Conservation (phyloP, 1,284 basidiomycete species). For the Tilletia walkeri region DNA sequence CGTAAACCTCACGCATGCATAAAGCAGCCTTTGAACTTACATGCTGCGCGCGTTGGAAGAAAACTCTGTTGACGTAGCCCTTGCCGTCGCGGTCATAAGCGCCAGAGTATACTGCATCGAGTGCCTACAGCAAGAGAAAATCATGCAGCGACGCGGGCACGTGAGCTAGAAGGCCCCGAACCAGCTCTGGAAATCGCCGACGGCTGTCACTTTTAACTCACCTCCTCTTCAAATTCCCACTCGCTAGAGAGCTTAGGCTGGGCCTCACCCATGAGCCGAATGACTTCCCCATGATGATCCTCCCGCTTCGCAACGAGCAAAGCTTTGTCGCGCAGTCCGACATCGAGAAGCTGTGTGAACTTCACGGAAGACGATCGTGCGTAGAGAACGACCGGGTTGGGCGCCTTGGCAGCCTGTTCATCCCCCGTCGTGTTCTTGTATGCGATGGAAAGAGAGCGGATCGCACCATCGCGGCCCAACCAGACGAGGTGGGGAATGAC, state of each 20-base stretch:
- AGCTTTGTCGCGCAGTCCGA: constrained; percentile 43
- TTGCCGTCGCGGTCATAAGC: constrained; percentile 64
- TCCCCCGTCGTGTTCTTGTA: not conserved
- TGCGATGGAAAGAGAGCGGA: constrained; percentile 35
- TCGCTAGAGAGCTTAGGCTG: constrained; percentile 29
- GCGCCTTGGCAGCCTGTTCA: constrained; percentile 25
- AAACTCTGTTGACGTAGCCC: constrained; percentile 69
- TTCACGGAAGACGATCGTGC: constrained; percentile 1
- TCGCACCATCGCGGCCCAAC: constrained; percentile 42
- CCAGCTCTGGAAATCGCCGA: too few species aligned
- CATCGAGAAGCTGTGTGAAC: constrained; percentile 34
- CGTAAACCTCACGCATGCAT: too few species aligned
- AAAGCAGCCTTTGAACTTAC: not conserved
- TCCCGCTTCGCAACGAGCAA: constrained; percentile 38
- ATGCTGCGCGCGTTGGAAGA: constrained; percentile 58
- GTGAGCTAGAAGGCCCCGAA: too few species aligned
- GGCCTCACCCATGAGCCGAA: constrained; percentile 35
- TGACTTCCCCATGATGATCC: constrained; percentile 40
- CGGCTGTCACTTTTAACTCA: not conserved
- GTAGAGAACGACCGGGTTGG: constrained; percentile 35
- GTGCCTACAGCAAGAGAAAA: constrained; percentile 35
- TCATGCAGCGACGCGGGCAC: not conserved
- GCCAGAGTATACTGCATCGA: constrained; percentile 59
- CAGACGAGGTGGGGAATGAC: constrained; percentile 44
- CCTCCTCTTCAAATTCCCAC: constrained; percentile 43